Evolutionary conservation across 148 eudicot species (phyloP).

Genomic region (Diospyros lotus): DNA sequence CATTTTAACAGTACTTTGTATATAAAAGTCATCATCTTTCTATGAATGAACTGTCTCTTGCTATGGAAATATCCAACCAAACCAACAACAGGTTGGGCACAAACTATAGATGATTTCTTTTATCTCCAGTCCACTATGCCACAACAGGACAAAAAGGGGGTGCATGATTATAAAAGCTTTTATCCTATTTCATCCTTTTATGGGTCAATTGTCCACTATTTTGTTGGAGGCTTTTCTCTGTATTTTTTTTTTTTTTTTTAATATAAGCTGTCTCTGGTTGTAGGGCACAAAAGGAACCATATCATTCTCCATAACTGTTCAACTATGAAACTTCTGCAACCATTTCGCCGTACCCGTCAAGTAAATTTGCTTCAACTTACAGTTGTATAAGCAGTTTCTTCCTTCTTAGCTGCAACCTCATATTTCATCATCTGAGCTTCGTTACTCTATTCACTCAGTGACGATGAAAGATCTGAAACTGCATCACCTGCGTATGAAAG

Average conservation of each 20-base stretch:
- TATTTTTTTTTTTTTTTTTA: neutral
- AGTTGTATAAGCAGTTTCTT: neutral
- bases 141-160: neutral
- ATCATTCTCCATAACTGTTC: neutral
- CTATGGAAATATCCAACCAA: neutral
- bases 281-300: neutral
- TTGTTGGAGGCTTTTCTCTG: neutral
- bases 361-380: neutral
- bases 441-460: neutral
- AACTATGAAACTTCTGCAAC: neutral
- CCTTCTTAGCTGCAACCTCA: neutral
- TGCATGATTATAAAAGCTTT: neutral
- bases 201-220: neutral
- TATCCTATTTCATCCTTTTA: neutral
- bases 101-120: neutral
- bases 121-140: neutral
- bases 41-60: too few species aligned
- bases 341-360: neutral
- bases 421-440: neutral
- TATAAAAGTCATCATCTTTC: too few species aligned
- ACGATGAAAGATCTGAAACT: conserved; percentile 29
- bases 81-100: neutral
- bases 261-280: neutral
- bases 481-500: conserved; percentile 29
- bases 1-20: too few species aligned